A percentile compares a stretch with the other conserved stretches of the same genome.
Conservation (phyloP, 2,329 filamentous ascomycete species). For the Drechslerella dactyloides region DNA sequence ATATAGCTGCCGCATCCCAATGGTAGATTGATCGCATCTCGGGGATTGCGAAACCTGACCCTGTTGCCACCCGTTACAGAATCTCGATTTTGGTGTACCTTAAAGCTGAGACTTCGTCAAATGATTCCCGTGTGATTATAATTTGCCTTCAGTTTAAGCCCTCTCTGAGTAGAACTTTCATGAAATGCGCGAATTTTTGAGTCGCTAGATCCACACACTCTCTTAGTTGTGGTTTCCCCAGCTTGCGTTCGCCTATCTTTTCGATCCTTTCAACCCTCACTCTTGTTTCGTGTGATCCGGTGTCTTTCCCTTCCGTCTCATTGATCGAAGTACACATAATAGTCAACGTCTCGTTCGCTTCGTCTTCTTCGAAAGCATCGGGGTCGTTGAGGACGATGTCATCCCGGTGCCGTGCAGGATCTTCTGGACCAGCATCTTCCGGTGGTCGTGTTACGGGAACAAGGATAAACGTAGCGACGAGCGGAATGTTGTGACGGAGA, state of each 20-base stretch:
- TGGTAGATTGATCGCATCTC: neutral
- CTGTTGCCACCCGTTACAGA: no score
- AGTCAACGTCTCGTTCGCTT: conserved; percentile 83
- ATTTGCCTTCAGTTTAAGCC: no score
- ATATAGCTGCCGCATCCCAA: neutral
- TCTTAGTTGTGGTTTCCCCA: conserved; percentile 17
- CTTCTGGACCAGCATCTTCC: neutral
- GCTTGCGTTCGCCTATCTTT: conserved; percentile 73
- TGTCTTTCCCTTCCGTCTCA: conserved; percentile 55
- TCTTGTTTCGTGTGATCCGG: conserved; percentile 57
- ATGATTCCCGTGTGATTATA: no score
- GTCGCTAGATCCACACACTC: conserved; percentile 14
- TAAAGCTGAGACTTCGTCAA: no score
- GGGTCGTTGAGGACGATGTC: conserved; percentile 85
- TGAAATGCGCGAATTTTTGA: conserved; percentile 16
- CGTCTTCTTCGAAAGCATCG: conserved; percentile 83
- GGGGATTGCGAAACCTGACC: no score
- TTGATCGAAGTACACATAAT: conserved; percentile 71
- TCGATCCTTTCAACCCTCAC: conserved; percentile 73
- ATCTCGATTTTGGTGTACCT: neutral
- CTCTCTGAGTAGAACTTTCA: conserved; percentile 4
- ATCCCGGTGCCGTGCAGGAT: conserved; percentile 65
- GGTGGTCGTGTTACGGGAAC: conserved; percentile 1
- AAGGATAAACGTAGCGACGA: conserved; percentile 78
- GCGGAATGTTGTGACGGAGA: conserved; percentile 70